A percentile compares a stretch with the other conserved stretches of the same genome.
phyloP scores from a whole-genome alignment of 768 basidiomycete species.

The Trametes maxima region DNA sequence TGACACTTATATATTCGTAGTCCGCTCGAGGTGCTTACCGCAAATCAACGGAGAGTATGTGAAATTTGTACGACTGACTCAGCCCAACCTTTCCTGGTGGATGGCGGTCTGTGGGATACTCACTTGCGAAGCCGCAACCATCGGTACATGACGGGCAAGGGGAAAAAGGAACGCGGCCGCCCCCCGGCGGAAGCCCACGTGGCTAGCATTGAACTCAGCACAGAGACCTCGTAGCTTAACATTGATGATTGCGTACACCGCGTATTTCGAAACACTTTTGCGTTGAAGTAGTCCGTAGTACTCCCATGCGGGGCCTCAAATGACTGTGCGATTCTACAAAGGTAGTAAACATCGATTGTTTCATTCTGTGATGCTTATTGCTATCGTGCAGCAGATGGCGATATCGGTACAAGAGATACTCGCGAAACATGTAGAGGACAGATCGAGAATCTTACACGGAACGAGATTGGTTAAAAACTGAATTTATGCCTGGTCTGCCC shows the following conservation, averaged over 20 bases:
- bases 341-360: no score
- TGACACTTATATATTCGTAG: slow-evolving; percentile 38
- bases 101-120: slow-evolving; percentile 53
- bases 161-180: not conserved
- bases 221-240: no score
- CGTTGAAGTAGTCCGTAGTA: no score
- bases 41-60: slow-evolving; percentile 62
- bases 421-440: not conserved
- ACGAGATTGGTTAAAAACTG: not conserved
- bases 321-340: no score
- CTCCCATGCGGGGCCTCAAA: no score
- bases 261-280: not conserved
- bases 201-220: not conserved
- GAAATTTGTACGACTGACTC: slow-evolving; percentile 60
- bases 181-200: not conserved
- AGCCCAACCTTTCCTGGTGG: slow-evolving; percentile 64
- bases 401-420: not conserved
- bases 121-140: slow-evolving; percentile 64
- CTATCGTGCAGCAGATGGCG: no score
- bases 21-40: slow-evolving; percentile 55
- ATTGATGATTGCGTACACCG: not conserved
- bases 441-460: not conserved
- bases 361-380: no score
- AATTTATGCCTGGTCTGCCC: slow-evolving; percentile 42
- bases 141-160: slow-evolving; percentile 38